Evolutionary conservation across 805 yeast genomes (phyloP).

Genomic region (Schizosaccharomyces osmophilus): DNA sequence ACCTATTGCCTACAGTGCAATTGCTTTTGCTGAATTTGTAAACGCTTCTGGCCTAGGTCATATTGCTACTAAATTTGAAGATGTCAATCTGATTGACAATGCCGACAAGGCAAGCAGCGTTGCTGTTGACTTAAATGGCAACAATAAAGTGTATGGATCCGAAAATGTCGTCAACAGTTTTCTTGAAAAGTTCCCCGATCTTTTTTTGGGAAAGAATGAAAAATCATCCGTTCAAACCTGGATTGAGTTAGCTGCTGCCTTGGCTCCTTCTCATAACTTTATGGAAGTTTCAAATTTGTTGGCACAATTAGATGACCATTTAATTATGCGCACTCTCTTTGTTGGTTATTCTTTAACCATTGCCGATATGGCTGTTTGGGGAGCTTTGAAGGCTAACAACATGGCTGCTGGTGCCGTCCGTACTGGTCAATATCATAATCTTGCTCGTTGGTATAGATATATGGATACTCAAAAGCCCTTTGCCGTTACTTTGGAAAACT

Average conservation of each 20-base stretch:
- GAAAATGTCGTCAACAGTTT: constrained; percentile 25
- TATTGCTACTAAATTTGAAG: neutral
- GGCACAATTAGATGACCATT: constrained; percentile 57
- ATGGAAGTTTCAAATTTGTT: constrained; percentile 14
- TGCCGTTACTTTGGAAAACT: constrained; percentile 40
- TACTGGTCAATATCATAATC: constrained; percentile 49
- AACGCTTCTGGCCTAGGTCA: neutral
- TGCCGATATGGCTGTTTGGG: constrained; percentile 83
- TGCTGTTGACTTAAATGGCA: constrained; percentile 22
- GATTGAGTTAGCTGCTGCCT: neutral
- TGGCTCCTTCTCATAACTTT: constrained; percentile 35
- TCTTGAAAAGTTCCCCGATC: constrained; percentile 28
- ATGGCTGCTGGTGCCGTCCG: constrained; percentile 78
- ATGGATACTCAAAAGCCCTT: constrained; percentile 43
- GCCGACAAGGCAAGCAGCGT: constrained; percentile 14
- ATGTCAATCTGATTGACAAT: neutral
- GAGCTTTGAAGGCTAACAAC: constrained; percentile 76
- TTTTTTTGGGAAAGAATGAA: constrained; percentile 6
- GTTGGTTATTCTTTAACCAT: constrained; percentile 40
- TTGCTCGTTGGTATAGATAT: constrained; percentile 79
- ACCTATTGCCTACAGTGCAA: neutral
- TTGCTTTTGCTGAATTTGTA: neutral
- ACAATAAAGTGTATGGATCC: constrained; percentile 14
- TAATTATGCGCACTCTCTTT: constrained; percentile 64
- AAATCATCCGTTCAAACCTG: neutral